Percentiles rank a stretch among this genome's conserved stretches.
Evolutionary conservation across 257 asterid genomes (phyloP).

Genomic region (Solanum peruvianum): DNA sequence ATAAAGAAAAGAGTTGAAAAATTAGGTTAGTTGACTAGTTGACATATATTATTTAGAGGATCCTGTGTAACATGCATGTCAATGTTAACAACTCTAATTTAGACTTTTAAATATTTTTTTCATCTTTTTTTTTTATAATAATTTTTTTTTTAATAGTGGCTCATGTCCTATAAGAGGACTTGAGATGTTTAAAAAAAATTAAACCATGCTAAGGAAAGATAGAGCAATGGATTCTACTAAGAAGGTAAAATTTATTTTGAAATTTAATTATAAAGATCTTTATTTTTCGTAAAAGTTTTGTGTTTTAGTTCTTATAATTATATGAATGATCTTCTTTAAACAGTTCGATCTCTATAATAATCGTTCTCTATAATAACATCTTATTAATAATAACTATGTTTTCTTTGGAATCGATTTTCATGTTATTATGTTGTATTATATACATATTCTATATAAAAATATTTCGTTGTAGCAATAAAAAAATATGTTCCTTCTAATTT

Average conservation of each 20-base stretch:
- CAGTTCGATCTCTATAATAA: neutral
- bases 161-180: neutral
- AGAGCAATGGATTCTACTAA: neutral
- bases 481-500: neutral
- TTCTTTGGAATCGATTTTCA: neutral
- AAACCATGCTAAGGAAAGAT: neutral
- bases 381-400: too few species aligned
- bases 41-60: neutral
- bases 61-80: neutral
- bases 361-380: too few species aligned
- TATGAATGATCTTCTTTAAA: neutral
- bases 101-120: neutral
- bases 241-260: neutral
- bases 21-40: neutral
- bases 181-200: neutral
- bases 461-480: too few species aligned
- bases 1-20: neutral
- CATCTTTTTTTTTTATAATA: neutral
- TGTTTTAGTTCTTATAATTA: neutral
- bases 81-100: neutral
- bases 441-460: too few species aligned
- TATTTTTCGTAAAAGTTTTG: neutral
- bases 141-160: too few species aligned
- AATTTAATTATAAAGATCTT: neutral
- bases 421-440: too few species aligned